phyloP scores from a whole-genome alignment of 192 early-diverging fungal species.

The Rhizophagus clarus region DNA sequence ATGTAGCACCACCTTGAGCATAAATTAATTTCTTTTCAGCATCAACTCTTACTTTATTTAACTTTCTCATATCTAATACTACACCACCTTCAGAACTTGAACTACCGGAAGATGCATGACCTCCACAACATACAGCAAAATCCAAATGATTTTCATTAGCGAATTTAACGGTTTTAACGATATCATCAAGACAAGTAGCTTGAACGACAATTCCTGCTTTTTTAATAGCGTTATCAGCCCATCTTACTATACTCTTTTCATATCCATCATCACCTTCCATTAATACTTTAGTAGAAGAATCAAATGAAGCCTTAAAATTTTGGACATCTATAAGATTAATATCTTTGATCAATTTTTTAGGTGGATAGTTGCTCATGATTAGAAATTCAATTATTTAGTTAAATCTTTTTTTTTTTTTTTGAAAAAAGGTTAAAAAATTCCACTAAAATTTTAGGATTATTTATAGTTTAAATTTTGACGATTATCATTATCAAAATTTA shows the following conservation, averaged over 20 bases:
- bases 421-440: no score
- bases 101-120: conserved; percentile 37
- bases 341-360: neutral
- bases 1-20: conserved; percentile 45
- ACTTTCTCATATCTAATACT: conserved; percentile 35
- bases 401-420: no score
- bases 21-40: conserved; percentile 35
- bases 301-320: neutral
- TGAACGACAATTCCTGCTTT: neutral
- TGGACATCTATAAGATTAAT: neutral
- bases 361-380: neutral
- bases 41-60: conserved; percentile 33
- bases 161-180: conserved; percentile 17
- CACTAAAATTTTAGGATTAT: no score
- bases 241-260: neutral
- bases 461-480: no score
- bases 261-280: neutral
- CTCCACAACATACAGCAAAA: conserved; percentile 35
- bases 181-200: neutral
- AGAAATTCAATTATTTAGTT: no score
- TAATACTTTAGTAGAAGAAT: neutral
- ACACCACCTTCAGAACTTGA: conserved; percentile 35
- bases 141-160: conserved; percentile 30
- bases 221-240: neutral
- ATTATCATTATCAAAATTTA: no score